These are phyloP conservation scores for Penicillium simplicissimum DNA, from an alignment of 495 filamentous ascomycete genomes.

Conservation along the genomic window DNA sequence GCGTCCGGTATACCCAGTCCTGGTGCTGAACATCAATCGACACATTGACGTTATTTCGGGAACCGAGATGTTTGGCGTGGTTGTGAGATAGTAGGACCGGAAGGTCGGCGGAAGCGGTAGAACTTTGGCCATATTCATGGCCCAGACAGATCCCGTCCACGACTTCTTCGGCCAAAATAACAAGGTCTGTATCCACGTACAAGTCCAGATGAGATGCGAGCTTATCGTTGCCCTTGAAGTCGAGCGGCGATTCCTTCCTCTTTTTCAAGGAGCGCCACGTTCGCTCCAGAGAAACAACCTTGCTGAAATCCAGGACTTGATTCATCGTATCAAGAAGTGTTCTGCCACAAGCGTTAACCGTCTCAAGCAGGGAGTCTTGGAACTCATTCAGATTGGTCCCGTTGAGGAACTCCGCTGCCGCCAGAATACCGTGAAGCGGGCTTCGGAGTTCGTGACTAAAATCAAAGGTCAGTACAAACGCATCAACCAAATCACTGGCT, in stretches of 20 bases:
- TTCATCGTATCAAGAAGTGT: constrained; percentile 80
- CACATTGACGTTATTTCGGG: constrained; percentile 50
- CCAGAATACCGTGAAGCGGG: constrained; percentile 75
- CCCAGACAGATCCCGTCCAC: constrained; percentile 57
- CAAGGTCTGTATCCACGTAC: constrained; percentile 46
- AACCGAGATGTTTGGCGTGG: constrained; percentile 1
- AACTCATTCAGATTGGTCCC: constrained; percentile 50
- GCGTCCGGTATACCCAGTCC: constrained; percentile 63
- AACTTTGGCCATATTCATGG: constrained; percentile 42
- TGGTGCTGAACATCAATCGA: constrained; percentile 64
- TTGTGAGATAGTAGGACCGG: constrained; percentile 24
- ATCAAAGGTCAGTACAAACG: neutral
- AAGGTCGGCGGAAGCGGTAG: constrained; percentile 29
- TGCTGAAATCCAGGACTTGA: constrained; percentile 72
- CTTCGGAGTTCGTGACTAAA: constrained; percentile 72
- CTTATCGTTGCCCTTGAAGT: constrained; percentile 34
- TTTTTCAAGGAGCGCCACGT: constrained; percentile 44
- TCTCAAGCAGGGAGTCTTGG: constrained; percentile 67
- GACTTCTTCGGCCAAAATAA: constrained; percentile 50
- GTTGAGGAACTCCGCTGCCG: constrained; percentile 65
- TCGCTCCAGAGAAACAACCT: constrained; percentile 60
- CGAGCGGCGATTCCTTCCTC: constrained; percentile 30
- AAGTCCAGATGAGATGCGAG: constrained; percentile 46
- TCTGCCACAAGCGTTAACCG: constrained; percentile 71
- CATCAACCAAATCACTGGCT: too few relatives aligned